Percentiles rank a stretch among this genome's conserved stretches.
Conservation (phyloP, 805 yeast genomes). For the Millerozyma miso region DNA sequence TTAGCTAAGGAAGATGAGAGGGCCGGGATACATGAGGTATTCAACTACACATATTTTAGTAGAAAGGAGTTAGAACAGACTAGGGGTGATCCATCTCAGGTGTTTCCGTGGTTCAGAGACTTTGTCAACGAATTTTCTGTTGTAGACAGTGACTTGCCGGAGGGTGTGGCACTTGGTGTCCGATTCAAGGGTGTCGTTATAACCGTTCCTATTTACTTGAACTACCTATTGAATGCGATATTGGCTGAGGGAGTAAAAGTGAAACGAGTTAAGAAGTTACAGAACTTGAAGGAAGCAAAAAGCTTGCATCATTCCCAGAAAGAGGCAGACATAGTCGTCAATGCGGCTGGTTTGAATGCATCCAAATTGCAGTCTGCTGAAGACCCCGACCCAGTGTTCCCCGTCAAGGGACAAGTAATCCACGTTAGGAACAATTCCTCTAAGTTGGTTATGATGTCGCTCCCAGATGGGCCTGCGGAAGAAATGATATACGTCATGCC, state of each 20-base stretch:
- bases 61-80: conserved; percentile 7
- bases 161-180: conserved; percentile 41
- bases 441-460: conserved; percentile 28
- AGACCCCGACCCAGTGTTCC: conserved; percentile 38
- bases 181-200: conserved; percentile 54
- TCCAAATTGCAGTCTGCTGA: conserved; percentile 41
- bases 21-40: conserved; percentile 41
- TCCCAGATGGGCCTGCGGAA: conserved; percentile 25
- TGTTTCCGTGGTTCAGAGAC: conserved; percentile 44
- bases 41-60: conserved; percentile 15
- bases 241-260: conserved; percentile 44
- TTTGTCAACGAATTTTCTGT: conserved; percentile 38
- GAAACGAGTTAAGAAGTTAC: conserved; percentile 35
- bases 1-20: conserved; percentile 45
- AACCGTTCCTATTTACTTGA: conserved; percentile 53
- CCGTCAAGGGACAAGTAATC: conserved; percentile 60
- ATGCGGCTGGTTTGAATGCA: conserved; percentile 55
- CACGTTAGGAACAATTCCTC: conserved; percentile 43
- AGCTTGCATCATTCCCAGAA: conserved; percentile 32
- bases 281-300: conserved; percentile 48
- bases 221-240: conserved; percentile 47
- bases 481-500: conserved; percentile 63
- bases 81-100: conserved; percentile 4
- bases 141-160: conserved; percentile 29
- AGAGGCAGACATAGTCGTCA: conserved; percentile 49